Evolutionary conservation across 352 stramenopile genomes (phyloP).

Genomic region (Globisporangium spinosum): DNA sequence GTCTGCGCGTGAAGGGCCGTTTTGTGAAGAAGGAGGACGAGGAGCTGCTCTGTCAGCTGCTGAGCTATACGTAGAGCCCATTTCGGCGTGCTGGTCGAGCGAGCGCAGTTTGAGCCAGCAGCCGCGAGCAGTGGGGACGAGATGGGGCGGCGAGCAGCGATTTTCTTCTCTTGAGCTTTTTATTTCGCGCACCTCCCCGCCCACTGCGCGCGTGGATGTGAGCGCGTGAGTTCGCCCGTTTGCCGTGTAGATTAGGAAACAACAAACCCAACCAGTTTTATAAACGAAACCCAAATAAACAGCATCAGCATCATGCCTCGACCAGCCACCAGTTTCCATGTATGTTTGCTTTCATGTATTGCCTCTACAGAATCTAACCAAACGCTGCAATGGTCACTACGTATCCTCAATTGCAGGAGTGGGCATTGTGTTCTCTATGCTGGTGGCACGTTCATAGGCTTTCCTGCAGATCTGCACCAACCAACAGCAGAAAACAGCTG

Average conservation of each 20-base stretch:
- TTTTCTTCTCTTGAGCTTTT: constrained; percentile 11
- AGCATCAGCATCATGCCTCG: not conserved
- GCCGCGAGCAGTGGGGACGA: not conserved
- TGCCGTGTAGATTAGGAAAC: constrained; percentile 21
- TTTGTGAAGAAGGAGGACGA: constrained; percentile 99
- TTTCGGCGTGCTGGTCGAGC: not conserved
- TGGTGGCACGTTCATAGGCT: not conserved
- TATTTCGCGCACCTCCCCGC: constrained; percentile 2
- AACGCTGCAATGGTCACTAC: not conserved
- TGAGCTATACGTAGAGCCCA: constrained; percentile 69
- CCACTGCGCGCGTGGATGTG: not conserved
- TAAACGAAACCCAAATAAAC: constrained; percentile 11
- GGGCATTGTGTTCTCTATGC: not conserved
- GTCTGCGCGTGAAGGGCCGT: constrained; percentile 95
- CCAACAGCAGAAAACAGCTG: not conserved
- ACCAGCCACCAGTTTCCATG: not conserved
- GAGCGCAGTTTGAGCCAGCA: not conserved
- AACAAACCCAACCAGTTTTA: constrained; percentile 11
- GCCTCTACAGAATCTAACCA: not conserved
- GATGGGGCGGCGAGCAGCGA: not conserved
- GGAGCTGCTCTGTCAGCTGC: constrained; percentile 79
- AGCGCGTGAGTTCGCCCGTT: constrained; percentile 4
- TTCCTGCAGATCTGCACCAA: not conserved
- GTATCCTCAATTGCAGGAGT: no score
- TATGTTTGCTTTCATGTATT: not conserved